Evolutionary conservation across 768 basidiomycete species (phyloP).

Genomic region (Tylopilus sp.): DNA sequence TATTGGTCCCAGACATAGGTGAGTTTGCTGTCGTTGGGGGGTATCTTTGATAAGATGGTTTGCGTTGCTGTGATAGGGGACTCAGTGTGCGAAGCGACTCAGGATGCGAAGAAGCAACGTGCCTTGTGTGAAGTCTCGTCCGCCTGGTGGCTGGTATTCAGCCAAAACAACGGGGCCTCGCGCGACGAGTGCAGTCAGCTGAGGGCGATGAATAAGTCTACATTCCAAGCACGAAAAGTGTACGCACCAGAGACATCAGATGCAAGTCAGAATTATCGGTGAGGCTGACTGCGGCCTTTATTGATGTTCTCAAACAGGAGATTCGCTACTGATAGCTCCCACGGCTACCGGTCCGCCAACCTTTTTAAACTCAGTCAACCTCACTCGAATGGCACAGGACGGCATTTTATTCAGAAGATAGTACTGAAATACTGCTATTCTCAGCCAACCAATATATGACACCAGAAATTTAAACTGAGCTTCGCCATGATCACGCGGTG

Average conservation of each 20-base stretch:
- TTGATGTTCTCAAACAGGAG: too few relatives aligned
- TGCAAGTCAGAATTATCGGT: not conserved
- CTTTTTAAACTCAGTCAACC: too few relatives aligned
- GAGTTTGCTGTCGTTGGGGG: conserved; percentile 80
- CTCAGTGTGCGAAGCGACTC: not conserved
- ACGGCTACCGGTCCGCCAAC: too few relatives aligned
- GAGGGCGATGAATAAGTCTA: not conserved
- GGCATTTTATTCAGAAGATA: too few relatives aligned
- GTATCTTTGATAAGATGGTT: conserved; percentile 92
- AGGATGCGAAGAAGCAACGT: conserved; percentile 10
- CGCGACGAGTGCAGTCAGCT: conserved; percentile 87
- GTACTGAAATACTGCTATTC: too few relatives aligned
- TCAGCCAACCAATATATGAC: too few relatives aligned
- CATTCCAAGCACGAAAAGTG: not conserved
- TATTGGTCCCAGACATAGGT: conserved; percentile 93
- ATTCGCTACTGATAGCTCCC: too few relatives aligned
- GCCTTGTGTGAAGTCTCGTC: conserved; percentile 90
- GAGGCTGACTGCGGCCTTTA: not conserved
- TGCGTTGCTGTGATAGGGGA: conserved; percentile 56
- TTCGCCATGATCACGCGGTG: too few relatives aligned
- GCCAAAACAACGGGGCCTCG: conserved; percentile 78
- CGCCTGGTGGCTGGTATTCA: conserved; percentile 70
- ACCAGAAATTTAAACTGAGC: too few relatives aligned
- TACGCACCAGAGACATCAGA: conserved; percentile 28
- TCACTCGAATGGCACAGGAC: too few relatives aligned